These are phyloP conservation scores for Gossypium trilobum DNA, from an alignment of 441 rosid species.

Conservation along the genomic window DNA sequence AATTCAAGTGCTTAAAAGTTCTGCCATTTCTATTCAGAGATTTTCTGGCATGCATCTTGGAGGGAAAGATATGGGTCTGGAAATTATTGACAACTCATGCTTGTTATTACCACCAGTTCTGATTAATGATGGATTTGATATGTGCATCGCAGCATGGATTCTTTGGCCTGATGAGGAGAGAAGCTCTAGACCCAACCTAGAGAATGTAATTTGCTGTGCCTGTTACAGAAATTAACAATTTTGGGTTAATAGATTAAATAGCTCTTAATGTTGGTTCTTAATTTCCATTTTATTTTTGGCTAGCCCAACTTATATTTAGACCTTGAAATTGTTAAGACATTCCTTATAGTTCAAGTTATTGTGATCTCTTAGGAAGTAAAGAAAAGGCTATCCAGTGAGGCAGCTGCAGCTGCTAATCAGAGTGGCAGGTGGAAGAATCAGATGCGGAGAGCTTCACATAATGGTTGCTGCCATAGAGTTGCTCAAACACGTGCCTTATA, in stretches of 20 bases:
- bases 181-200: slow-evolving; percentile 73
- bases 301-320: slow-evolving; percentile 4
- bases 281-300: slow-evolving; percentile 11
- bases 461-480: slow-evolving; percentile 91
- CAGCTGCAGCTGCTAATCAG: slow-evolving; percentile 74
- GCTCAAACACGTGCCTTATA: slow-evolving; percentile 73
- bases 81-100: slow-evolving; percentile 48
- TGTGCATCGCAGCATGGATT: slow-evolving; percentile 81
- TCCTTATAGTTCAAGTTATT: slow-evolving; percentile 15
- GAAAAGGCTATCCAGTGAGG: slow-evolving; percentile 78
- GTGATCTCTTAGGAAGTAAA: slow-evolving; percentile 62
- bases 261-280: background rate
- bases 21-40: slow-evolving; percentile 65
- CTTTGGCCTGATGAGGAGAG: slow-evolving; percentile 99
- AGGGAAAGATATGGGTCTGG: slow-evolving; percentile 36
- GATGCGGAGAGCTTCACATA: slow-evolving; percentile 84
- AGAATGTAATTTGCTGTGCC: slow-evolving; percentile 53
- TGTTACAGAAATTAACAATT: slow-evolving; percentile 6
- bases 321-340: background rate
- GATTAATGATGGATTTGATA: slow-evolving; percentile 57
- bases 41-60: slow-evolving; percentile 35
- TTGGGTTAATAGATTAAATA: slow-evolving; percentile 1
- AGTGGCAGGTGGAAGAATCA: slow-evolving; percentile 96
- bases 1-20: slow-evolving; percentile 72
- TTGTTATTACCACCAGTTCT: slow-evolving; percentile 41